A percentile compares a stretch with the other conserved stretches of the same genome.
These are phyloP conservation scores for Pyrus hybrid DNA, from an alignment of 331 rosid genomes.

Conservation along the genomic window DNA sequence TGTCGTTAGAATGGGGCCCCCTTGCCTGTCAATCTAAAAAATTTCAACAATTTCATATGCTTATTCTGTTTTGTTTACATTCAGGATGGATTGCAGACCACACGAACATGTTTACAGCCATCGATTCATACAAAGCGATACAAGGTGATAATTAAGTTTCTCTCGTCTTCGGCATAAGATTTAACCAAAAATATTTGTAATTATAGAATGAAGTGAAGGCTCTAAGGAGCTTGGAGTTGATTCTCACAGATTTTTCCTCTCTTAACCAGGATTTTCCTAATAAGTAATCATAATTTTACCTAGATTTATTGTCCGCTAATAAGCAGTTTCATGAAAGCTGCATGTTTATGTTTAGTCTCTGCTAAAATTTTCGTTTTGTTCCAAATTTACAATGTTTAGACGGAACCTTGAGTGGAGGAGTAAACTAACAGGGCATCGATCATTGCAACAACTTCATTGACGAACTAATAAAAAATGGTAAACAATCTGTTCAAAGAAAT, in stretches of 20 bases:
- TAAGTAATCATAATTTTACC: not conserved
- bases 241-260: not conserved
- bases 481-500: not conserved
- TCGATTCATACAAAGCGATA: slow-evolving; percentile 3
- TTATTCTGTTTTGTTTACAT: not conserved
- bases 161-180: not conserved
- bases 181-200: not conserved
- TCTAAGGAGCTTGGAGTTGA: slow-evolving; percentile 4
- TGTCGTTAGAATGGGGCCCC: too few species aligned
- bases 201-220: not conserved
- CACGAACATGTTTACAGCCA: not conserved
- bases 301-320: not conserved
- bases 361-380: too few species aligned
- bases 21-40: too few species aligned
- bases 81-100: not conserved
- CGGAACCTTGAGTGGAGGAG: not conserved
- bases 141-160: not conserved
- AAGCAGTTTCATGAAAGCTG: too few species aligned
- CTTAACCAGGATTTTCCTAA: slow-evolving; percentile 4
- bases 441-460: not conserved
- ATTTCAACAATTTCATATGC: not conserved
- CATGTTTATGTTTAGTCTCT: too few species aligned
- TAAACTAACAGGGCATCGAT: slow-evolving; percentile 1
- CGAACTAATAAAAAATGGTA: not conserved
- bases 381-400: not conserved